Conservation (phyloP, 2,329 filamentous ascomycete genomes). For the Microcyclosporella mali region DNA sequence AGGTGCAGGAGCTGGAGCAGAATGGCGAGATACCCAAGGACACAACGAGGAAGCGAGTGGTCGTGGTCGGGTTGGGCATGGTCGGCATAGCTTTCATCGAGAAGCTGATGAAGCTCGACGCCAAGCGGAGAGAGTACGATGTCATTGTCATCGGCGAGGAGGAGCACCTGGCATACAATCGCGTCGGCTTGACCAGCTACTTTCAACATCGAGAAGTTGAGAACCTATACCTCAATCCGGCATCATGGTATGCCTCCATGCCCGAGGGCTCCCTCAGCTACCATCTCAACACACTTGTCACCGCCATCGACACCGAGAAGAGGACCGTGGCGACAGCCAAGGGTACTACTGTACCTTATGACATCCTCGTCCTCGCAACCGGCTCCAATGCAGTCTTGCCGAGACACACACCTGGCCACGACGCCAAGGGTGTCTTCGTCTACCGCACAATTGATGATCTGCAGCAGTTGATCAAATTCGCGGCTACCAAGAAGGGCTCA, state of each 20-base stretch:
- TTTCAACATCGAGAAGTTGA: constrained; percentile 81
- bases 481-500: constrained; percentile 59
- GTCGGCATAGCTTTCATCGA: constrained; percentile 60
- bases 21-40: constrained; percentile 31
- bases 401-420: constrained; percentile 64
- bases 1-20: constrained; percentile 33
- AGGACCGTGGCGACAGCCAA: constrained; percentile 66
- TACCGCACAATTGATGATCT: constrained; percentile 83
- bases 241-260: constrained; percentile 69
- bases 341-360: constrained; percentile 66
- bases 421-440: constrained; percentile 79
- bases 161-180: constrained; percentile 80
- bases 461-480: constrained; percentile 67
- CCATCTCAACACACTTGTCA: constrained; percentile 68
- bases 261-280: constrained; percentile 64
- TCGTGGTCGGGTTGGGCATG: constrained; percentile 87
- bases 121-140: constrained; percentile 67
- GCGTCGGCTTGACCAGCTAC: constrained; percentile 81
- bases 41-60: constrained; percentile 57
- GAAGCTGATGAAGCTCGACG: constrained; percentile 80
- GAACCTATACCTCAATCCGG: constrained; percentile 79
- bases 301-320: constrained; percentile 55
- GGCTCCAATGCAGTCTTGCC: constrained; percentile 78
- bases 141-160: constrained; percentile 85
- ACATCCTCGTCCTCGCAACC: constrained; percentile 76